These are phyloP conservation scores for Cyberlindnera samutprakarnensis DNA, from an alignment of 805 yeast species.

Conservation along the genomic window DNA sequence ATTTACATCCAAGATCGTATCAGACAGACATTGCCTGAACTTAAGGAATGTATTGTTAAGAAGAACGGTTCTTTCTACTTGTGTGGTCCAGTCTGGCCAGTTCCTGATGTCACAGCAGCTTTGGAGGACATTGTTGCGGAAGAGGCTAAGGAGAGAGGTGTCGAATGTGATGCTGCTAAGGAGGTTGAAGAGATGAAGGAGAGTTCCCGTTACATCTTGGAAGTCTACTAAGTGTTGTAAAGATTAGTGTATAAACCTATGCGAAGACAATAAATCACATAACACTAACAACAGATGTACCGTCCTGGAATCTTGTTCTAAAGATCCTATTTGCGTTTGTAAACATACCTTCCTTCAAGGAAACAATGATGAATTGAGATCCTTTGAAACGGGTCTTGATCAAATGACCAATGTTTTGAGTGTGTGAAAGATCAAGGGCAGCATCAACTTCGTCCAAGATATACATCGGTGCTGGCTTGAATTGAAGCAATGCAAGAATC, in stretches of 20 bases:
- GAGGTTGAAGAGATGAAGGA: constrained; percentile 93
- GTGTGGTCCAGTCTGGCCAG: constrained; percentile 99
- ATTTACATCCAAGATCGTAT: constrained; percentile 93
- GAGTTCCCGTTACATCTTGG: constrained; percentile 82
- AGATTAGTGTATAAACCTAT: constrained; percentile 2
- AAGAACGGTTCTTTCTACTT: constrained; percentile 87
- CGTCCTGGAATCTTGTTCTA: constrained; percentile 91
- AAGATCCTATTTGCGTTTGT: constrained; percentile 94
- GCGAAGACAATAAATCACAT: constrained; percentile 25
- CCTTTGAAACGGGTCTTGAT: constrained; percentile 94
- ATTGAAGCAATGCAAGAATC: constrained; percentile 85
- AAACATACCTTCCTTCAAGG: constrained; percentile 97
- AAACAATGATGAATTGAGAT: constrained; percentile 93
- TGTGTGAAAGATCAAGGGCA: constrained; percentile 92
- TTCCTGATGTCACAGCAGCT: constrained; percentile 90
- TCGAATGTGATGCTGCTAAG: constrained; percentile 60
- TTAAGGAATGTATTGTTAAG: constrained; percentile 71
- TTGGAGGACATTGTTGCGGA: constrained; percentile 68
- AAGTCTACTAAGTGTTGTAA: constrained; percentile 58
- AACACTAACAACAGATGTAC: constrained; percentile 84
- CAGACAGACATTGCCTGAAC: constrained; percentile 61
- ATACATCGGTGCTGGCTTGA: constrained; percentile 98
- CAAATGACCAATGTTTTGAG: constrained; percentile 94
- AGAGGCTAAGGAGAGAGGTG: constrained; percentile 66
- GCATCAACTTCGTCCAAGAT: constrained; percentile 98